Conservation (phyloP, 768 basidiomycete genomes). For the Auricularia heimuer region DNA sequence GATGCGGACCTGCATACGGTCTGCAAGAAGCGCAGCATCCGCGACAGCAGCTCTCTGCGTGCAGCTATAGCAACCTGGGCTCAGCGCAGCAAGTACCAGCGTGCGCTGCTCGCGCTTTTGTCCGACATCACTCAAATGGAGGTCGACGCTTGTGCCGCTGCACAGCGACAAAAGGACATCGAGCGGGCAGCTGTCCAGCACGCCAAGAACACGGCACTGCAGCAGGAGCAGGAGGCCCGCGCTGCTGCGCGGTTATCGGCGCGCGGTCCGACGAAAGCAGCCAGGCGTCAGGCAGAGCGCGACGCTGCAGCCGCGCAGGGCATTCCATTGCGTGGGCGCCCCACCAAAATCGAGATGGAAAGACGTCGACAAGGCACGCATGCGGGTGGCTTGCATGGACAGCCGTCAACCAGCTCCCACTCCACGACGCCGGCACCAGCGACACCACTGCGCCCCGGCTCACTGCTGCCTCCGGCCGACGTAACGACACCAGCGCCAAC, state of each 20-base stretch:
- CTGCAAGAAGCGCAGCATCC: not conserved
- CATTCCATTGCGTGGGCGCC: not conserved
- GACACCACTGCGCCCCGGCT: too few relatives aligned
- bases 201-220: not conserved
- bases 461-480: too few relatives aligned
- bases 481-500: too few relatives aligned
- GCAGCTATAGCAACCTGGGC: not conserved
- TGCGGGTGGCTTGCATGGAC: too few relatives aligned
- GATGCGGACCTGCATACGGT: not conserved
- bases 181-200: not conserved
- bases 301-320: not conserved
- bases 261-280: not conserved
- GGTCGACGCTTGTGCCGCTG: not conserved
- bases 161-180: not conserved
- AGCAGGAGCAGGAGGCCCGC: not conserved
- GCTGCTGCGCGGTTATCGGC: not conserved
- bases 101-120: not conserved
- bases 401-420: too few relatives aligned
- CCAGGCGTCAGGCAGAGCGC: not conserved
- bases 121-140: not conserved
- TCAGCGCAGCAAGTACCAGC: not conserved
- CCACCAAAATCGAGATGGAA: not conserved
- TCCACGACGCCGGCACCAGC: too few relatives aligned
- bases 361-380: too few relatives aligned
- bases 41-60: not conserved